Conservation (phyloP, 768 basidiomycete species). For the Mrakia blollopis region DNA sequence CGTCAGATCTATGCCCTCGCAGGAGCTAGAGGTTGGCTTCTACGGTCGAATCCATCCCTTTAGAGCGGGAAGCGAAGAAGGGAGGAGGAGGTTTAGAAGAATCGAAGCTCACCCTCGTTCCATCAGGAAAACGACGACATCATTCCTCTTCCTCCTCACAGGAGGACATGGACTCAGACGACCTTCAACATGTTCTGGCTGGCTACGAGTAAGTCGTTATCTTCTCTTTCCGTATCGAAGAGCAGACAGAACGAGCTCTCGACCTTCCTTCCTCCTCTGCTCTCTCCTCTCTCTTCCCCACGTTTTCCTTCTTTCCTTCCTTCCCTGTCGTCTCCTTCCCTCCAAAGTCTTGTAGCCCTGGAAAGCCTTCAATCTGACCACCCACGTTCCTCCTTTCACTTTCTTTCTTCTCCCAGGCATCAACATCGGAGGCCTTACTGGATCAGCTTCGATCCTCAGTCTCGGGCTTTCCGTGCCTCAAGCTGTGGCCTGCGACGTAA, state of each 20-base stretch:
- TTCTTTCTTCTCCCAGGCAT: background rate
- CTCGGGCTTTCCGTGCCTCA: conserved; percentile 36
- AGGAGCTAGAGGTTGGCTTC: no score
- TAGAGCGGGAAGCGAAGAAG: background rate
- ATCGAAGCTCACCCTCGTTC: background rate
- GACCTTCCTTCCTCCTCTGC: background rate
- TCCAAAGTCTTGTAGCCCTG: background rate
- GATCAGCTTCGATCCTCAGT: conserved; percentile 37
- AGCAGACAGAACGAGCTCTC: no score
- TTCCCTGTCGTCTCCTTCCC: background rate
- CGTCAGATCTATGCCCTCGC: no score
- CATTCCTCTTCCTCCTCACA: conserved; percentile 15
- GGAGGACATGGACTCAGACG: conserved; percentile 23
- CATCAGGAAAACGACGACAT: conserved; percentile 30
- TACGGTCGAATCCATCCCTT: no score
- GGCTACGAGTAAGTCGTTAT: background rate
- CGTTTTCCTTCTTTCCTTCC: conserved; percentile 6
- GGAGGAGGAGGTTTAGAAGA: no score
- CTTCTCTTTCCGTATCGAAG: no score
- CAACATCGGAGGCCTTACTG: conserved; percentile 33
- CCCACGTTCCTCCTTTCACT: background rate
- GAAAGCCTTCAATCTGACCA: background rate
- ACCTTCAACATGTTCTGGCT: conserved; percentile 30
- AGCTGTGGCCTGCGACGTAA: conserved; percentile 35
- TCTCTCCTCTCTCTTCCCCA: background rate